Conservation (phyloP, 1,139 yeast genomes). For the Oligophagozyma castellii region DNA sequence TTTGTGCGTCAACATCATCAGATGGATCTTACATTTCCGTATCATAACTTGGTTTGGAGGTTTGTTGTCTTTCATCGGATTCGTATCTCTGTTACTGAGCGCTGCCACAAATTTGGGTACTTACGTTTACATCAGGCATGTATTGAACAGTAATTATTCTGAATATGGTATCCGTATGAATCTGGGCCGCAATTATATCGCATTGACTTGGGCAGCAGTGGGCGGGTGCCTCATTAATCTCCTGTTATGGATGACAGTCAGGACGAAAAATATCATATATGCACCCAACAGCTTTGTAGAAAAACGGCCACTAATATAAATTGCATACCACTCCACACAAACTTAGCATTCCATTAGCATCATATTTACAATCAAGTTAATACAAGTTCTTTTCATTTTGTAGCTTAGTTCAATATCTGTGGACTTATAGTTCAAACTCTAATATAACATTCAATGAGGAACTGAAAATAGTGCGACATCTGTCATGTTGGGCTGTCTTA, state of each 20-base stretch:
- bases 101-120: constrained; percentile 20
- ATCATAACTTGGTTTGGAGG: constrained; percentile 13
- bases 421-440: too few species aligned
- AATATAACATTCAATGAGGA: too few species aligned
- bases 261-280: constrained; percentile 6
- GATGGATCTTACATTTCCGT: constrained; percentile 15
- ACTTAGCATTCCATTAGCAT: too few species aligned
- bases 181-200: constrained; percentile 15
- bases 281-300: constrained; percentile 2
- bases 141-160: constrained; percentile 10
- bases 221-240: constrained; percentile 14
- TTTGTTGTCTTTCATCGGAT: constrained; percentile 12
- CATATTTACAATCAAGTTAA: too few species aligned
- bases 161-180: constrained; percentile 16
- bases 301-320: constrained; percentile 1
- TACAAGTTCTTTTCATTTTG: too few species aligned
- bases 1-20: constrained; percentile 11
- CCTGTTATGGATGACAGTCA: constrained; percentile 15
- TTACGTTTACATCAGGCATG: constrained; percentile 13
- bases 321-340: constrained; percentile 12
- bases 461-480: too few species aligned
- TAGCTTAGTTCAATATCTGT: too few species aligned
- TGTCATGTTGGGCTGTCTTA: too few species aligned
- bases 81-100: constrained; percentile 13
- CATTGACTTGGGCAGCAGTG: constrained; percentile 20